A percentile compares a stretch with the other conserved stretches of the same genome.
Conservation (phyloP, 2,329 filamentous ascomycete species). For the Xylariales sp. region DNA sequence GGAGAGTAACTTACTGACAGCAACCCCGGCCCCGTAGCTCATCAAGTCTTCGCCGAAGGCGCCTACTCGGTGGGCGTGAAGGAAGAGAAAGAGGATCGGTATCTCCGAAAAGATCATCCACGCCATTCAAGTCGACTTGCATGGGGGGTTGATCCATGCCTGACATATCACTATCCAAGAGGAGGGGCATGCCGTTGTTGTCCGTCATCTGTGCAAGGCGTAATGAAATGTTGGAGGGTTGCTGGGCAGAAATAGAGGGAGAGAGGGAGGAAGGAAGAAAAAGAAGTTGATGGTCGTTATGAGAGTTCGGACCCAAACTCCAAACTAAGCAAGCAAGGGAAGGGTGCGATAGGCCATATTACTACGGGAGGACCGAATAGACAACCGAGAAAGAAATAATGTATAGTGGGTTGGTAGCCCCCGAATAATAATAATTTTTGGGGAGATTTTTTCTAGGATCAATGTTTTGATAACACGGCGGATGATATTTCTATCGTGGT, state of each 20-base stretch:
- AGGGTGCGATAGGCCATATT: conserved; percentile 17
- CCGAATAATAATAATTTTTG: not conserved
- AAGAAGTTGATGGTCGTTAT: not conserved
- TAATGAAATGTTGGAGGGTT: not conserved
- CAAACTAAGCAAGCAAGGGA: conserved; percentile 2
- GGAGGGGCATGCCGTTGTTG: conserved; percentile 59
- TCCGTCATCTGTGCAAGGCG: conserved; percentile 48
- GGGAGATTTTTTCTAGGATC: too few species aligned
- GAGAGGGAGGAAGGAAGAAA: not conserved
- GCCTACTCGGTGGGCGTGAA: conserved; percentile 67
- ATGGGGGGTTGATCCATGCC: conserved; percentile 66
- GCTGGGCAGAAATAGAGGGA: not conserved
- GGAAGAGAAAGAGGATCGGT: conserved; percentile 68
- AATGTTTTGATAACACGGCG: not conserved
- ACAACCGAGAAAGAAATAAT: not conserved
- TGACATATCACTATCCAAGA: conserved; percentile 68
- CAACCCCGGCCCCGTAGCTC: conserved; percentile 81
- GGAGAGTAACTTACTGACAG: conserved; percentile 74
- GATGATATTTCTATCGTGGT: not conserved
- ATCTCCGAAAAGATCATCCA: conserved; percentile 82
- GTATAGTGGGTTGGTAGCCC: not conserved
- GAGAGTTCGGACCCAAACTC: not conserved
- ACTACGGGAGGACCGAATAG: not conserved
- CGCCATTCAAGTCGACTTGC: conserved; percentile 66
- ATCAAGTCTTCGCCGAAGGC: conserved; percentile 78